Conservation (phyloP, 139 green algal species). For the Prasinococcaceae sp. region DNA sequence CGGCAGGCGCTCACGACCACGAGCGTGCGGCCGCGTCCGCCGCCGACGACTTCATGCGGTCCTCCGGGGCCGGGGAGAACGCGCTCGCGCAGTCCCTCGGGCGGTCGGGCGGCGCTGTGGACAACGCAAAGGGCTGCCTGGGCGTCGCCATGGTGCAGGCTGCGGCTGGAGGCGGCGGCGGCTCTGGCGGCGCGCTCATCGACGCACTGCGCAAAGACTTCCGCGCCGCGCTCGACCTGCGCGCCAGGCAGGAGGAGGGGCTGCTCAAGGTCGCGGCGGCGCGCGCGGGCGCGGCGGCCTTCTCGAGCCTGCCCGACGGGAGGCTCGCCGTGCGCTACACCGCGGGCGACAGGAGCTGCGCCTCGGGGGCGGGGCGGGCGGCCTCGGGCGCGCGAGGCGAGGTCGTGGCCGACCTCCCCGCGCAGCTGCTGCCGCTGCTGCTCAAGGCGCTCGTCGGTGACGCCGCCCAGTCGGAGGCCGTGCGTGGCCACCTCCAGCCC, state of each 20-base stretch:
- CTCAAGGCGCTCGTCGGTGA: slow-evolving; percentile 4
- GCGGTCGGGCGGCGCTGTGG: too few relatives aligned
- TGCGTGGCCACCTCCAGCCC: slow-evolving; percentile 11
- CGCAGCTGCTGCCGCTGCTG: background rate
- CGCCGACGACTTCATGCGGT: too few relatives aligned
- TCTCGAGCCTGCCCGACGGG: slow-evolving; percentile 2
- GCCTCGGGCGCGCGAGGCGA: background rate
- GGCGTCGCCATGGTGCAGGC: too few relatives aligned
- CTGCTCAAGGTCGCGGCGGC: slow-evolving; percentile 5
- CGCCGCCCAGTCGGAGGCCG: background rate
- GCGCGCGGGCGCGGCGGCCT: background rate
- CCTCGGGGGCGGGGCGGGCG: too few relatives aligned
- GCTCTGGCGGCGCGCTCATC: too few relatives aligned
- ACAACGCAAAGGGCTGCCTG: too few relatives aligned
- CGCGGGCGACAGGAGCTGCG: background rate
- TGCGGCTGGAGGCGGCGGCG: too few relatives aligned
- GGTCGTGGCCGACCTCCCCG: slow-evolving; percentile 1
- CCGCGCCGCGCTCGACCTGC: background rate
- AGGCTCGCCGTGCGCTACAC: slow-evolving; percentile 9
- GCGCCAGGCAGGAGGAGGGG: background rate
- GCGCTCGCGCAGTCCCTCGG: too few relatives aligned
- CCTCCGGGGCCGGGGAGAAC: too few relatives aligned
- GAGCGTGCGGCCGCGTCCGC: too few relatives aligned
- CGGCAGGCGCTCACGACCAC: too few relatives aligned
- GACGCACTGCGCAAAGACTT: slow-evolving; percentile 1